A percentile compares a stretch with the other conserved stretches of the same genome.
Evolutionary conservation across 805 yeast species (phyloP).

Genomic region (Wickerhamiella spandovensis): DNA sequence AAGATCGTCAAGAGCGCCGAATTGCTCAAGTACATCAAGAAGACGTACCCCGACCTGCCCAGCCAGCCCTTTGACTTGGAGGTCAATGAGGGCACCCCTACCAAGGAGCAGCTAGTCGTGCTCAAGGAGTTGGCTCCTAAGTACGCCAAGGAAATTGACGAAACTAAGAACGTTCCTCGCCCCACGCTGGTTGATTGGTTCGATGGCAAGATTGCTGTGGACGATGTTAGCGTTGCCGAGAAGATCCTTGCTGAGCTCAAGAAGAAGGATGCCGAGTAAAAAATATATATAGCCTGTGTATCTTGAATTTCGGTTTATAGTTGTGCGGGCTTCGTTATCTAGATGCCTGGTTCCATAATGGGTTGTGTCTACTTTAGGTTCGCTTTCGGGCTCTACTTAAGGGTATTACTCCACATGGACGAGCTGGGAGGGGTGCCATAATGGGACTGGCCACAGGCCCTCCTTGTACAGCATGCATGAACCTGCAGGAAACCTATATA

Average conservation of each 20-base stretch:
- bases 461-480: not conserved
- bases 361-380: no score
- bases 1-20: slow-evolving; percentile 12
- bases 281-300: not conserved
- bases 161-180: slow-evolving; percentile 20
- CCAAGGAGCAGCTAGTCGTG: slow-evolving; percentile 19
- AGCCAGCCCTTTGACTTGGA: slow-evolving; percentile 20
- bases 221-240: slow-evolving; percentile 30
- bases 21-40: slow-evolving; percentile 12
- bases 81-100: slow-evolving; percentile 21
- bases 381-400: no score
- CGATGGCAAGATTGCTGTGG: slow-evolving; percentile 39
- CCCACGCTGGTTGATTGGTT: slow-evolving; percentile 56
- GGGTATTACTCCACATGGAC: no score
- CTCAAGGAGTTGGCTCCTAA: slow-evolving; percentile 11
- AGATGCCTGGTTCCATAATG: no score
- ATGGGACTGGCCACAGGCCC: not conserved
- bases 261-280: not conserved
- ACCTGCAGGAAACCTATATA: not conserved
- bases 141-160: slow-evolving; percentile 8
- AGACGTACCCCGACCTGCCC: slow-evolving; percentile 13
- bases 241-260: slow-evolving; percentile 27
- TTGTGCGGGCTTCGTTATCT: no score
- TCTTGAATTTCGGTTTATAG: not conserved
- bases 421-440: not conserved